phyloP scores from a whole-genome alignment of 768 basidiomycete species.

The Piloderma croceum region DNA sequence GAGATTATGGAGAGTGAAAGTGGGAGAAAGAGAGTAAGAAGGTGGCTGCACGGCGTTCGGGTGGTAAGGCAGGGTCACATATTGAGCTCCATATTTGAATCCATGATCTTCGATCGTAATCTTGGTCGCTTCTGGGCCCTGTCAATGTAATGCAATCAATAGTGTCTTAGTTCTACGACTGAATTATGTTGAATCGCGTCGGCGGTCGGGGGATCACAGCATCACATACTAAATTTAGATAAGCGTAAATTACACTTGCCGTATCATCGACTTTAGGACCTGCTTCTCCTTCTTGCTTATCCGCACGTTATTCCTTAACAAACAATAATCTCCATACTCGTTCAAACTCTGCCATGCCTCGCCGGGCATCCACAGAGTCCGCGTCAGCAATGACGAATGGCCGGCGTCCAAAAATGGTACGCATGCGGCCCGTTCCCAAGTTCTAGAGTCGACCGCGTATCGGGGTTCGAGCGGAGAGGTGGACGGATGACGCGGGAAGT shows the following conservation, averaged over 20 bases:
- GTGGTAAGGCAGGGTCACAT: no score
- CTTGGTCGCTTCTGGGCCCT: no score
- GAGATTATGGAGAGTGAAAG: no score
- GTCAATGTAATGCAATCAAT: no score
- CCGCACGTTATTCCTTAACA: conserved; percentile 59
- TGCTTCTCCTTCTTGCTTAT: conserved; percentile 20
- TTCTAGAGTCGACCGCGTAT: conserved; percentile 56
- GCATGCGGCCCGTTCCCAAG: conserved; percentile 83
- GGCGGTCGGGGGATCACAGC: no score
- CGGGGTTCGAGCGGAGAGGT: conserved; percentile 67
- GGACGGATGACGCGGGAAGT: conserved; percentile 68
- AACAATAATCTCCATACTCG: conserved; percentile 85
- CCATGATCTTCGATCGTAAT: no score
- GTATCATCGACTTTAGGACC: conserved; percentile 5
- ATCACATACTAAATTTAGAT: background rate
- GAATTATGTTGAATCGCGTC: no score
- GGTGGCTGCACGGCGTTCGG: no score
- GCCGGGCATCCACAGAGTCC: conserved; percentile 79
- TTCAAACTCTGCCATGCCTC: conserved; percentile 62
- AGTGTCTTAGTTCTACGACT: no score
- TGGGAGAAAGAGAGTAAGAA: no score
- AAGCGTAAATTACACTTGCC: conserved; percentile 1
- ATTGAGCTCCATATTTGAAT: no score
- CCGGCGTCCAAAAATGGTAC: conserved; percentile 77
- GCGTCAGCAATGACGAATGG: conserved; percentile 65